phyloP scores from a whole-genome alignment of 1,139 yeast genomes.

The Zygotorulaspora mrakii region DNA sequence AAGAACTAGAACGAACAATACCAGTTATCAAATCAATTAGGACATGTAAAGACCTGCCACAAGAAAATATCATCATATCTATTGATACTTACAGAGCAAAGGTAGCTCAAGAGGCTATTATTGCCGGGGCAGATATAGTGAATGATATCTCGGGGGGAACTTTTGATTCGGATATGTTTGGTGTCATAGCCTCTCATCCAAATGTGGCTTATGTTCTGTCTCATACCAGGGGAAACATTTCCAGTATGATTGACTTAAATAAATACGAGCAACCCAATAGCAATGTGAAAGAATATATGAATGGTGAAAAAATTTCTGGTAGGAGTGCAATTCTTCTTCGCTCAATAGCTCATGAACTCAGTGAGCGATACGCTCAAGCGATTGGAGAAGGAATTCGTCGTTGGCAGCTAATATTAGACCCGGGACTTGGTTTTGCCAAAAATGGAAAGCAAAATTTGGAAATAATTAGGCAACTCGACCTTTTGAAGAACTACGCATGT shows the following conservation, averaged over 20 bases:
- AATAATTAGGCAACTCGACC: constrained; percentile 54
- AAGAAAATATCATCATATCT: constrained; percentile 53
- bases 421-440: constrained; percentile 95
- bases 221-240: constrained; percentile 82
- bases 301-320: constrained; percentile 16
- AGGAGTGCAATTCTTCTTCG: constrained; percentile 22
- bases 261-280: constrained; percentile 46
- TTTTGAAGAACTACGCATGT: constrained; percentile 51
- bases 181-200: constrained; percentile 60
- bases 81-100: constrained; percentile 77
- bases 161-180: constrained; percentile 57
- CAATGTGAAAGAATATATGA: constrained; percentile 40
- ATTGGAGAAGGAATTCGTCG: constrained; percentile 61
- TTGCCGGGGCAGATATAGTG: constrained; percentile 83
- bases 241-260: constrained; percentile 63
- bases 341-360: constrained; percentile 64
- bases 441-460: constrained; percentile 61
- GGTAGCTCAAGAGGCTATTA: constrained; percentile 68
- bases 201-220: constrained; percentile 73
- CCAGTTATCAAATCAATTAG: constrained; percentile 68
- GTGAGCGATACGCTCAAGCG: constrained; percentile 55
- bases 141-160: constrained; percentile 86
- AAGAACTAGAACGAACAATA: constrained; percentile 61
- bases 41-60: constrained; percentile 37
- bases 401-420: constrained; percentile 91